Percentiles rank a stretch among this genome's conserved stretches.
Evolutionary conservation across 2,329 filamentous ascomycete species (phyloP).

Genomic region (Davidsoniella australis): DNA sequence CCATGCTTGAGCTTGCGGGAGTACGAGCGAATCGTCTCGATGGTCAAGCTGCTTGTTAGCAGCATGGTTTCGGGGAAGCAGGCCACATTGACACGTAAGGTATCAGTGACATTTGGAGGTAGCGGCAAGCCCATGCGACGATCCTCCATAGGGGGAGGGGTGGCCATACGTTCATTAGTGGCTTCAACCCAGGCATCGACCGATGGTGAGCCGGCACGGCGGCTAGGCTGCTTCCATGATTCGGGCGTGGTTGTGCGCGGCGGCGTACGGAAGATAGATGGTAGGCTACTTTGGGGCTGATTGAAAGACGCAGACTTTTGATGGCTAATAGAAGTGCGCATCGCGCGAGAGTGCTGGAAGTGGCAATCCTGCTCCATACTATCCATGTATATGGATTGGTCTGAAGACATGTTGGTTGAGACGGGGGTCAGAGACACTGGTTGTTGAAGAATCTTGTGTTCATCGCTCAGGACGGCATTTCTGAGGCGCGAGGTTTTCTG

Average conservation of each 20-base stretch:
- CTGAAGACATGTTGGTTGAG: background rate
- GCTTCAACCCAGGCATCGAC: constrained; percentile 22
- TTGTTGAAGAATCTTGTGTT: background rate
- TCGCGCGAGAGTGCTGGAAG: background rate
- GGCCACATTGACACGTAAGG: constrained; percentile 32
- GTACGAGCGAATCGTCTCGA: constrained; percentile 40
- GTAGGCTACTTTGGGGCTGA: background rate
- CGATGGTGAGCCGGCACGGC: constrained; percentile 16
- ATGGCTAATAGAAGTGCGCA: background rate
- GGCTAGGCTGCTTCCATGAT: constrained; percentile 6
- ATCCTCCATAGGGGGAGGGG: background rate
- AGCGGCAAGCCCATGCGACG: constrained; percentile 25
- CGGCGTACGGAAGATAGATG: background rate
- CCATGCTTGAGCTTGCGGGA: constrained; percentile 33
- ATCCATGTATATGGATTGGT: no score
- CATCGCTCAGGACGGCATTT: background rate
- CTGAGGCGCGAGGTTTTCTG: background rate
- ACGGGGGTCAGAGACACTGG: background rate
- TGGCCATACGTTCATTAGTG: constrained; percentile 16
- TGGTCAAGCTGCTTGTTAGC: constrained; percentile 33
- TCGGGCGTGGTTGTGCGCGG: constrained; percentile 3
- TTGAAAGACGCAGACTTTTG: background rate
- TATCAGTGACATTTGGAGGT: constrained; percentile 36
- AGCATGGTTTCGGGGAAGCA: constrained; percentile 45
- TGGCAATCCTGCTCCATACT: no score